These are phyloP conservation scores for Lentinula sp. DNA, from an alignment of 768 basidiomycete genomes.

Conservation along the genomic window DNA sequence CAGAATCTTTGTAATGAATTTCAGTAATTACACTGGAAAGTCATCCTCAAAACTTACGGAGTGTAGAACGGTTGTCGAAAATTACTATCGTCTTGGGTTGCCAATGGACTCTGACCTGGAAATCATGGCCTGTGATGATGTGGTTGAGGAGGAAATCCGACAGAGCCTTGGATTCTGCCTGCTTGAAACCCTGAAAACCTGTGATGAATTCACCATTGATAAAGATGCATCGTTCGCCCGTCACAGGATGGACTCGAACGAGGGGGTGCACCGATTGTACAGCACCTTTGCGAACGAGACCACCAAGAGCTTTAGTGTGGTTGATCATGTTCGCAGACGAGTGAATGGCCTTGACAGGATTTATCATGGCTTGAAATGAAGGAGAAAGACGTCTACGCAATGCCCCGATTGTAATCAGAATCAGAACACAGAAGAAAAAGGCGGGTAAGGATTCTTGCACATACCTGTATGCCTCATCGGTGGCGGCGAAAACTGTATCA, in stretches of 20 bases:
- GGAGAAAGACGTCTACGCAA: conserved; percentile 3
- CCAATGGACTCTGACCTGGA: conserved; percentile 20
- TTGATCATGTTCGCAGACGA: conserved; percentile 20
- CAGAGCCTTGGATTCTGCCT: conserved; percentile 16
- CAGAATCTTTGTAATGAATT: conserved; percentile 7
- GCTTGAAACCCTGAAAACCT: conserved; percentile 19
- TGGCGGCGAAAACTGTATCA: conserved; percentile 15
- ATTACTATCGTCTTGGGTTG: conserved; percentile 18
- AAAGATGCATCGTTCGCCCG: conserved; percentile 18
- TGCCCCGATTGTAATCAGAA: neutral
- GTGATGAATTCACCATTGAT: conserved; percentile 23
- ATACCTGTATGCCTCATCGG: conserved; percentile 13
- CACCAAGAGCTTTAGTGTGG: conserved; percentile 14
- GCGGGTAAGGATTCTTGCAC: neutral
- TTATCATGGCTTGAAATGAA: neutral
- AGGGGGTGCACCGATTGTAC: conserved; percentile 20
- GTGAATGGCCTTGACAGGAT: conserved; percentile 18
- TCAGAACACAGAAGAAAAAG: neutral
- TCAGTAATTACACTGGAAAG: neutral
- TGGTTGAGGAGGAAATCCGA: conserved; percentile 19
- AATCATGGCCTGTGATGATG: conserved; percentile 18
- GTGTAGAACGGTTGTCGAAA: conserved; percentile 5
- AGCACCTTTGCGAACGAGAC: conserved; percentile 22
- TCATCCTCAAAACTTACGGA: neutral
- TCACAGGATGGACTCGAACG: conserved; percentile 24